phyloP scores from a whole-genome alignment of 352 stramenopile species.

The Phytophthora sp. region DNA sequence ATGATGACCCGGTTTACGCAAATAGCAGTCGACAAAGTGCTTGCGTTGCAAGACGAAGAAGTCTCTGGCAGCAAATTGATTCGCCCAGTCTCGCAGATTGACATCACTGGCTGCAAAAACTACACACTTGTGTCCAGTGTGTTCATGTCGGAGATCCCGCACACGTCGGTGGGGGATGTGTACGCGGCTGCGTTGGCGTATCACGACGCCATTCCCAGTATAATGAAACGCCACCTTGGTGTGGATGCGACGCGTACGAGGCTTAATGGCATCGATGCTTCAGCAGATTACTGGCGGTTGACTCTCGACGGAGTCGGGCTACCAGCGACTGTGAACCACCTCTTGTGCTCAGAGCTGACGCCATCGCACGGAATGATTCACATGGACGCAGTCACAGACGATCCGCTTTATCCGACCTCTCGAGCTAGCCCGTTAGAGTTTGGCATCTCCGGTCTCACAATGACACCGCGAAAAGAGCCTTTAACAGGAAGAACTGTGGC shows the following conservation, averaged over 20 bases:
- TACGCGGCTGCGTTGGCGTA: slow-evolving; percentile 30
- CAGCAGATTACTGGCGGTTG: slow-evolving; percentile 31
- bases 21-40: slow-evolving; percentile 26
- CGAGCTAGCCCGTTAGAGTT: slow-evolving; percentile 12
- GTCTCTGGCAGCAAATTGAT: background rate
- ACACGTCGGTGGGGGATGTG: slow-evolving; percentile 37
- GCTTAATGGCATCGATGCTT: slow-evolving; percentile 25
- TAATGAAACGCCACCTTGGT: slow-evolving; percentile 42
- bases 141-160: slow-evolving; percentile 43
- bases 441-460: slow-evolving; percentile 30
- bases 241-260: slow-evolving; percentile 17
- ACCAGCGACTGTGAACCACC: slow-evolving; percentile 34
- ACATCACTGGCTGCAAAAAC: slow-evolving; percentile 39
- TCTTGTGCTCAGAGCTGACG: slow-evolving; percentile 33
- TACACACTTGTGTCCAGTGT: slow-evolving; percentile 43
- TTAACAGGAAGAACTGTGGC: slow-evolving; percentile 13
- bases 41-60: slow-evolving; percentile 8
- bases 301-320: slow-evolving; percentile 20
- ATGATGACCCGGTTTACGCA: slow-evolving; percentile 27
- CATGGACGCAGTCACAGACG: slow-evolving; percentile 36
- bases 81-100: slow-evolving; percentile 38
- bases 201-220: slow-evolving; percentile 28
- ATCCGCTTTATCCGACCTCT: slow-evolving; percentile 24
- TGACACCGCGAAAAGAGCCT: slow-evolving; percentile 24
- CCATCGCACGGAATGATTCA: slow-evolving; percentile 33